A percentile compares a stretch with the other conserved stretches of the same genome.
These are phyloP conservation scores for Thalassiosira allenii DNA, from an alignment of 352 stramenopile genomes.

Conservation along the genomic window DNA sequence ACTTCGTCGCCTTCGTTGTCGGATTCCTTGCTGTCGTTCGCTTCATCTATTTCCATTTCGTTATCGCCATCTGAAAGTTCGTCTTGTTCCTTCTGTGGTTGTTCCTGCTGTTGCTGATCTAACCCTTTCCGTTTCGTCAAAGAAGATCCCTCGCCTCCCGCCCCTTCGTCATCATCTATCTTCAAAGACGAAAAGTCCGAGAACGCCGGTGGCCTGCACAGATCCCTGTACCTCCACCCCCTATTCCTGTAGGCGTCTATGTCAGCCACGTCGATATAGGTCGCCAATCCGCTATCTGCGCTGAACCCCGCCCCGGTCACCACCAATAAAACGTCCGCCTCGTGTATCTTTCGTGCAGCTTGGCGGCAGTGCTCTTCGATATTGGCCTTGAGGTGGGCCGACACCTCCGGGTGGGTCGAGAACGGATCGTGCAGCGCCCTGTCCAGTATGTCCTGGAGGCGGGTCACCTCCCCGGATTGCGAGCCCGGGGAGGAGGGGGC, in stretches of 20 bases:
- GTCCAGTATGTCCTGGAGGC: slow-evolving; percentile 26
- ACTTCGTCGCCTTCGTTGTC: neutral
- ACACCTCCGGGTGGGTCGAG: slow-evolving; percentile 11
- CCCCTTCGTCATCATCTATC: neutral
- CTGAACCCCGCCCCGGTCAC: slow-evolving; percentile 91
- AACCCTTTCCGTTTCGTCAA: too few relatives aligned
- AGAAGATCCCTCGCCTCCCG: neutral
- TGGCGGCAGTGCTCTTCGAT: slow-evolving; percentile 14
- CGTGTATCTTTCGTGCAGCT: slow-evolving; percentile 67
- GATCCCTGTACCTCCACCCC: slow-evolving; percentile 90
- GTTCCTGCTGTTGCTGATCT: too few relatives aligned
- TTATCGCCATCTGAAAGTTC: neutral
- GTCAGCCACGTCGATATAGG: slow-evolving; percentile 91
- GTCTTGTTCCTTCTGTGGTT: neutral
- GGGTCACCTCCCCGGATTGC: neutral
- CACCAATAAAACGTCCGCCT: slow-evolving; percentile 89
- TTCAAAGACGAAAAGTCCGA: slow-evolving; percentile 82
- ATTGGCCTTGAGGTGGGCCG: slow-evolving; percentile 22
- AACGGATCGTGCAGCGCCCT: slow-evolving; percentile 17
- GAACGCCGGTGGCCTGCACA: slow-evolving; percentile 90
- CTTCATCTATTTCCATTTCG: neutral
- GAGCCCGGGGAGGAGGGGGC: neutral
- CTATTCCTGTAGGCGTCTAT: slow-evolving; percentile 87
- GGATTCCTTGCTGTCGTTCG: neutral
- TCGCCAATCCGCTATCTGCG: slow-evolving; percentile 89